These are phyloP conservation scores for Boletales sp. DNA, from an alignment of 768 basidiomycete species.

Conservation along the genomic window DNA sequence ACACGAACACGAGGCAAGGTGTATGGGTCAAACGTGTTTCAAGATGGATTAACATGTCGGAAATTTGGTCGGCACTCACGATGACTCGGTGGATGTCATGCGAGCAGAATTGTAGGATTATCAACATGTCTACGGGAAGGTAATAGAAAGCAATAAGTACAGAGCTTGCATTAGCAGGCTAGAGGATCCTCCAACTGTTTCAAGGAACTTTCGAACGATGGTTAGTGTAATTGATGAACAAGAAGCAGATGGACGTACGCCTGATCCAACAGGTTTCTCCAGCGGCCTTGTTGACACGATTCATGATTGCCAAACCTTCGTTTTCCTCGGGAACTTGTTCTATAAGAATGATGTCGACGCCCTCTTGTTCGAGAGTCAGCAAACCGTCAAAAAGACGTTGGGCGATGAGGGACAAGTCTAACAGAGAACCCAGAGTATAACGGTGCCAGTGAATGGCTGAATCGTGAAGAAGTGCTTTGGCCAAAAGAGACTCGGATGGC, in stretches of 20 bases:
- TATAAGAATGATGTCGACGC: constrained; percentile 79
- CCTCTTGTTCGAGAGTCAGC: constrained; percentile 69
- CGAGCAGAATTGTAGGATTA: neutral
- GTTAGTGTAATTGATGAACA: neutral
- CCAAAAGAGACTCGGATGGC: constrained; percentile 52
- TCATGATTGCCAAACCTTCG: constrained; percentile 93
- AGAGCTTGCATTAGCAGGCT: too few species aligned
- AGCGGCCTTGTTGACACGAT: constrained; percentile 88
- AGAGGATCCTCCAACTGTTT: too few species aligned
- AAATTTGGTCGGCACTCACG: neutral
- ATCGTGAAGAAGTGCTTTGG: constrained; percentile 23
- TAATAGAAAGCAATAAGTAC: neutral
- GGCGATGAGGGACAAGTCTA: constrained; percentile 66
- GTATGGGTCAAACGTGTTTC: neutral
- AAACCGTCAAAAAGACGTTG: constrained; percentile 85
- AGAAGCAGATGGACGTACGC: constrained; percentile 9
- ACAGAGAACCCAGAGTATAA: constrained; percentile 47
- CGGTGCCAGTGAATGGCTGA: constrained; percentile 51
- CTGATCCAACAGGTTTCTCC: constrained; percentile 43
- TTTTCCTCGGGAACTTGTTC: constrained; percentile 78
- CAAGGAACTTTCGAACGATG: neutral
- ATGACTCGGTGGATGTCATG: neutral
- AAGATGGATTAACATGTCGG: neutral
- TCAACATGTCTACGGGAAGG: neutral
- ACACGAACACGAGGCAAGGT: constrained; percentile 7